Conservation (phyloP, 1,284 basidiomycete genomes). For the Vanrija pseudolonga region DNA sequence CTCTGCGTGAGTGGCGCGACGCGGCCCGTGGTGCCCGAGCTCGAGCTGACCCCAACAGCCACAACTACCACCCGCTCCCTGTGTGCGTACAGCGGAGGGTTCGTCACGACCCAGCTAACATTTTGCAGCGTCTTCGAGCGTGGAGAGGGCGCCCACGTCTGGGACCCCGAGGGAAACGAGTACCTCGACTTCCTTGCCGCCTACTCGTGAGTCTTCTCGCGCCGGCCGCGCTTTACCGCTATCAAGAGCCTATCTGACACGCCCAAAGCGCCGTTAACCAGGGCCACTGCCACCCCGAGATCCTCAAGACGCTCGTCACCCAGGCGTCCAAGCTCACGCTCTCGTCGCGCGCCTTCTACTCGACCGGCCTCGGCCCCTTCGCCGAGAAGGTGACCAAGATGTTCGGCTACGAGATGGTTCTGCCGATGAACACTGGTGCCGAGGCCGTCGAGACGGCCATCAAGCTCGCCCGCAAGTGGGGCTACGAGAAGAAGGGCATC, state of each 20-base stretch:
- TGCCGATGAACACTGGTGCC: slow-evolving; percentile 99
- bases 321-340: slow-evolving; percentile 90
- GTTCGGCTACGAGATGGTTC: slow-evolving; percentile 88
- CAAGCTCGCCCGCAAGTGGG: slow-evolving; percentile 85
- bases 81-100: slow-evolving; percentile 54
- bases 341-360: slow-evolving; percentile 95
- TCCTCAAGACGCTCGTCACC: slow-evolving; percentile 66
- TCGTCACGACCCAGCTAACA: not conserved
- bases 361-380: slow-evolving; percentile 82
- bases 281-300: slow-evolving; percentile 85
- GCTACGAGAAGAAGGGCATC: slow-evolving; percentile 78
- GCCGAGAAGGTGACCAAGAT: slow-evolving; percentile 78
- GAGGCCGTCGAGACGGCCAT: slow-evolving; percentile 90
- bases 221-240: not conserved
- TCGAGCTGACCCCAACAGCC: slow-evolving; percentile 38
- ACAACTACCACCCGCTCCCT: slow-evolving; percentile 93
- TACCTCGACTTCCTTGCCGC: slow-evolving; percentile 96
- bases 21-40: slow-evolving; percentile 6
- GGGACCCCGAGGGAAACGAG: slow-evolving; percentile 91
- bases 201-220: slow-evolving; percentile 71
- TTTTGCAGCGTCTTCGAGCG: slow-evolving; percentile 72
- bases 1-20: slow-evolving; percentile 40
- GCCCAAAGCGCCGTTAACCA: slow-evolving; percentile 74
- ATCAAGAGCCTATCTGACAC: slow-evolving; percentile 1
- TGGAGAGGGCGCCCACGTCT: slow-evolving; percentile 84